Base-by-base conservation (phyloP, 2,329 filamentous ascomycete genomes). In the Colletotrichum sp. region DNA sequence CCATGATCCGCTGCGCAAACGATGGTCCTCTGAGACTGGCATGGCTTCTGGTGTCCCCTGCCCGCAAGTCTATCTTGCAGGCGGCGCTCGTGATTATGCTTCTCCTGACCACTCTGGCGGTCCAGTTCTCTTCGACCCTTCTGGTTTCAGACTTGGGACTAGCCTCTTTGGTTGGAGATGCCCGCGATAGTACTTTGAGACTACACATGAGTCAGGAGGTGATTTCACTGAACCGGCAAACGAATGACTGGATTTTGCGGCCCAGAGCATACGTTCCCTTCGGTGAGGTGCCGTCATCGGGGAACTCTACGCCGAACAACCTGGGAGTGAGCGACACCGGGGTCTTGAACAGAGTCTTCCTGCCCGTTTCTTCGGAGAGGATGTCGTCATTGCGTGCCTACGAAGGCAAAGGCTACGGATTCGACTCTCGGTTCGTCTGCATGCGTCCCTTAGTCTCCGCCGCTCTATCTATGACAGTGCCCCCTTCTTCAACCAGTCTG, bases 1-100 rank as follows among this genome's bases (percentile, higher is more conserved):
- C 79, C 8, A 74, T 79, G 24, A 78, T 79, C 48, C 77, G 80
- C 43, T 75, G 71, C 26, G 60, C 69, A 9, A 81, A 81, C 67
- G 78, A 79, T 32, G 79, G 79, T 1, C 79, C 79, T 1, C 65
- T 80, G 48, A 71, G 79, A 16, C 57, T 81, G 14, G 71, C 77
- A 6, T 80, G 73, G 68, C 68, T 81, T 1, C 68, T 78, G 10
- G 64, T 75, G 26, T 73, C 76, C 21, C 75, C 77, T 3, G 71
- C 59, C 3, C 67, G 71, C 6, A 64, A 21, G n/a, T 70, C 67
- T 2, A 2, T 10, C 14, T 9, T 48, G 2, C 71, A 65, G 26
- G 67, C 32, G 2, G 67, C 36, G 14, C 26, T 74, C 1, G 59
- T 24, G 21, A 6, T 60, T 4, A 2, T 39, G 0, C 30, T 73